Evolutionary conservation across 257 asterid species (phyloP), one percentile per base, ranked within the genome.

Genomic region (Jacaranda copaia): DNA sequence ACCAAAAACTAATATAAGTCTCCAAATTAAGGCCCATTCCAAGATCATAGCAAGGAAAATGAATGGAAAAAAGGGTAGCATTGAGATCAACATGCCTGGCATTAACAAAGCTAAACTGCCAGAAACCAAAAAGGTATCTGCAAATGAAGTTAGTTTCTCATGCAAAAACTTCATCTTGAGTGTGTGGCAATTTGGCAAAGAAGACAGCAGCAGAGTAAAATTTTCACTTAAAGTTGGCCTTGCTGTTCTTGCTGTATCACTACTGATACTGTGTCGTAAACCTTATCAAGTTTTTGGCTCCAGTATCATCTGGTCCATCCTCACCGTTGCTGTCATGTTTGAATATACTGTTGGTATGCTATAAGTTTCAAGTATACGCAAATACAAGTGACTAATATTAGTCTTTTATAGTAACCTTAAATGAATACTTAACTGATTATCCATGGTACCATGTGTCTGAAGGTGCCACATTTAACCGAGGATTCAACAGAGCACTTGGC

Each of bases 281-380:
- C 87, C 94, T 32, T 91, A 89, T 78, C 83, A 74, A 53, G 83
- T 87, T 12, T 89, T 91, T 56, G 97, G 94, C 81, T 60, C 87
- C 71, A 84, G 42, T 52, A 84, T 87, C 75, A 89, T 91, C 75
- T 91, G 94, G 97, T 91, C 94, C 18, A 87, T 91, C 77, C 89
- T 91, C 84, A 91, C 97, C 16, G 94, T 89, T 16, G 97, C 91
- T 79, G 68, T 91, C 85, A 91, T 91, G 94, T 91, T 89, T 76
- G 94, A 89, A 71, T 87, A 89, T 49, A 91, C 89, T 4, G 93
- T 91, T 15, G 93, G 97, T 91, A 86, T 39, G 93, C 78, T 25
- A 25, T 25, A 25, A 25, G 32, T 25, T 25, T 25, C 32, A 25
- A 25, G 32, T 25, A n/a, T 25, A 25, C 2, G 2, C 2, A 2